phyloP scores from a whole-genome alignment of 2,329 filamentous ascomycete genomes.

The Nothophaeocryptopus gaeumannii region DNA sequence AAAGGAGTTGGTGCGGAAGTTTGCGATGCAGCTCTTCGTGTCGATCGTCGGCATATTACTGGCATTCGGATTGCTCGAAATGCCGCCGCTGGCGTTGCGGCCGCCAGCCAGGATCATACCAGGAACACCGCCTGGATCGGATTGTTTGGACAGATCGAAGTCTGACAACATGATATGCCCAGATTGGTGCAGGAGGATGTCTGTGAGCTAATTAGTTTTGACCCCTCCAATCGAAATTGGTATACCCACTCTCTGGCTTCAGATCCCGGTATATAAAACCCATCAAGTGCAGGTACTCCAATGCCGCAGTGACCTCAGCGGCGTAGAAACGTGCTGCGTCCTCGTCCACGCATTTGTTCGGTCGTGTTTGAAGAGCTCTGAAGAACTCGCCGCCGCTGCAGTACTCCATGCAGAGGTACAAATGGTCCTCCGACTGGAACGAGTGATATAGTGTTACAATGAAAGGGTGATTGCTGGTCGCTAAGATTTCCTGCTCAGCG shows the following conservation, averaged over 20 bases:
- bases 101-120: slow-evolving; percentile 85
- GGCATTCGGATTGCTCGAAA: slow-evolving; percentile 58
- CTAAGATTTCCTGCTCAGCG: slow-evolving; percentile 95
- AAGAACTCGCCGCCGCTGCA: slow-evolving; percentile 99
- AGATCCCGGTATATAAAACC: slow-evolving; percentile 98
- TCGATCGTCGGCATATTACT: slow-evolving; percentile 93
- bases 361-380: slow-evolving; percentile 88
- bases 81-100: slow-evolving; percentile 63
- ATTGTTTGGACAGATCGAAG: slow-evolving; percentile 98
- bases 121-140: slow-evolving; percentile 88
- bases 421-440: slow-evolving; percentile 96
- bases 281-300: slow-evolving; percentile 98
- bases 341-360: slow-evolving; percentile 95
- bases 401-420: slow-evolving; percentile 99
- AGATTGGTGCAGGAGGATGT: slow-evolving; percentile 97
- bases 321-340: slow-evolving; percentile 97
- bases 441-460: slow-evolving; percentile 98
- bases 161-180: slow-evolving; percentile 99
- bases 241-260: slow-evolving; percentile 84
- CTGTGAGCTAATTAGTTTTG: slow-evolving; percentile 46
- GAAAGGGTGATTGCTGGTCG: slow-evolving; percentile 97
- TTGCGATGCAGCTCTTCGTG: slow-evolving; percentile 95
- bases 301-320: slow-evolving; percentile 90
- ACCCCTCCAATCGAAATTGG: background rate
- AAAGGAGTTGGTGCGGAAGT: slow-evolving; percentile 98